Percentiles rank a stretch among this genome's conserved stretches.
phyloP scores from a whole-genome alignment of 805 yeast species.

The Saccharomycodes ludwigii region DNA sequence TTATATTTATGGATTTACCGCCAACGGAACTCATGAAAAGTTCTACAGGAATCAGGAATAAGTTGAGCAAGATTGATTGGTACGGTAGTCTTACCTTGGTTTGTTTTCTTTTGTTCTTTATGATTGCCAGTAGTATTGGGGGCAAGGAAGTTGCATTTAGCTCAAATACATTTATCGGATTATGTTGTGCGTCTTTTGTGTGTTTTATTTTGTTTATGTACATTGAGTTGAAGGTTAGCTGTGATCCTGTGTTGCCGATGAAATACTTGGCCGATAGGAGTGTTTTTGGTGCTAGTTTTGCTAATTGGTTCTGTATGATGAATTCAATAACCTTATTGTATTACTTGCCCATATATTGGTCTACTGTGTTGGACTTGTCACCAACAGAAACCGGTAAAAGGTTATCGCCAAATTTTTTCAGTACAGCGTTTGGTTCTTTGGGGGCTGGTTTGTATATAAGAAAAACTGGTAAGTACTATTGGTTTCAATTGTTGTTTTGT shows the following conservation, averaged over 20 bases:
- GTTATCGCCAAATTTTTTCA: slow-evolving; percentile 47
- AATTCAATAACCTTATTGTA: slow-evolving; percentile 33
- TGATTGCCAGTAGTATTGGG: slow-evolving; percentile 41
- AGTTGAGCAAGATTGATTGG: slow-evolving; percentile 46
- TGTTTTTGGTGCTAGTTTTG: slow-evolving; percentile 48
- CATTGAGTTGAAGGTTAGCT: slow-evolving; percentile 29
- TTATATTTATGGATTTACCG: slow-evolving; percentile 25
- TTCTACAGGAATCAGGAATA: slow-evolving; percentile 28
- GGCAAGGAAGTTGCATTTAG: slow-evolving; percentile 36
- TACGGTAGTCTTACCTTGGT: slow-evolving; percentile 36
- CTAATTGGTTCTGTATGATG: slow-evolving; percentile 41
- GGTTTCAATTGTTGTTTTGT: slow-evolving; percentile 31
- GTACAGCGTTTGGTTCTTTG: slow-evolving; percentile 46
- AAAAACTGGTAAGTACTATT: slow-evolving; percentile 46
- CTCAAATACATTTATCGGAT: slow-evolving; percentile 12
- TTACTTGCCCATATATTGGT: slow-evolving; percentile 49
- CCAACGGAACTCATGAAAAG: slow-evolving; percentile 30
- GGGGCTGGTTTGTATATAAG: slow-evolving; percentile 57
- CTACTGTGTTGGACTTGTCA: slow-evolving; percentile 39
- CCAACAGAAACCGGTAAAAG: slow-evolving; percentile 50
- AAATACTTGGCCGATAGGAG: slow-evolving; percentile 43
- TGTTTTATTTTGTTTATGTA: slow-evolving; percentile 31
- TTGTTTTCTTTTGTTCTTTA: slow-evolving; percentile 29
- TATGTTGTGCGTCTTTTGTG: slow-evolving; percentile 12
- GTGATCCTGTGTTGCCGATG: slow-evolving; percentile 54